Conservation (phyloP, 2,329 filamentous ascomycete species). For the Arthrinium phaeospermum region DNA sequence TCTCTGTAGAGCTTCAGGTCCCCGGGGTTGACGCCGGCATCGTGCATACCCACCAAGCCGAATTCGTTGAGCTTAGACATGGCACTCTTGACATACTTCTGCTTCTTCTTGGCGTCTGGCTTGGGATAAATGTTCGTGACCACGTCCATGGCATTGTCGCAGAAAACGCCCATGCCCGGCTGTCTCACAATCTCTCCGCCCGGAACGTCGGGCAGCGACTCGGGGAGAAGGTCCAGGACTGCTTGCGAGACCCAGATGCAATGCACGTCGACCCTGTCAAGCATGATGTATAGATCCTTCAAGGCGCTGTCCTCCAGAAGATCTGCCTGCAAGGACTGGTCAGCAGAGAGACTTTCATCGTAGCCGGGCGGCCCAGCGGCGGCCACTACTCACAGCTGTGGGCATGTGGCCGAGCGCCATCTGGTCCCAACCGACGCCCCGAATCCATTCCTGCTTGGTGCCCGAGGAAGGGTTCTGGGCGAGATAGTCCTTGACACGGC, state of each 20-base stretch:
- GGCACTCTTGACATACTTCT: constrained; percentile 61
- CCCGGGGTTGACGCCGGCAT: constrained; percentile 65
- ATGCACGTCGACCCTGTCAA: constrained; percentile 73
- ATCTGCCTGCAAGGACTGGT: constrained; percentile 48
- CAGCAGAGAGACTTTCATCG: constrained; percentile 33
- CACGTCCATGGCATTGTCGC: constrained; percentile 74
- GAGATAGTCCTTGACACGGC: constrained; percentile 59
- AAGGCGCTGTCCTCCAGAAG: constrained; percentile 59
- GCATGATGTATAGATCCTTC: constrained; percentile 66
- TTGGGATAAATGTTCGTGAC: constrained; percentile 63
- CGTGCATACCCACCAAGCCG: constrained; percentile 72
- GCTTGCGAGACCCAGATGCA: constrained; percentile 72
- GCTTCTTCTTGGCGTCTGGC: constrained; percentile 58
- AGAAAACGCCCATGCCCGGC: constrained; percentile 72
- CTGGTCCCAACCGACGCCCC: constrained; percentile 76
- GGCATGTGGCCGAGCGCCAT: constrained; percentile 69
- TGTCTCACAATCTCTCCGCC: constrained; percentile 68
- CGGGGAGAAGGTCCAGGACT: constrained; percentile 65
- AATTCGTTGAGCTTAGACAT: constrained; percentile 67
- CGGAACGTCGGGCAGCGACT: constrained; percentile 57
- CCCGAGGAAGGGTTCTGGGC: constrained; percentile 56
- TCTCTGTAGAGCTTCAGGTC: constrained; percentile 61
- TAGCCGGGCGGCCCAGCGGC: not conserved
- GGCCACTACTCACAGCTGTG: constrained; percentile 57
- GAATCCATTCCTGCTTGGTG: constrained; percentile 62